A percentile compares a stretch with the other conserved stretches of the same genome.
phyloP scores from a whole-genome alignment of 2,329 filamentous ascomycete species.

The Hypoxylon sp. region DNA sequence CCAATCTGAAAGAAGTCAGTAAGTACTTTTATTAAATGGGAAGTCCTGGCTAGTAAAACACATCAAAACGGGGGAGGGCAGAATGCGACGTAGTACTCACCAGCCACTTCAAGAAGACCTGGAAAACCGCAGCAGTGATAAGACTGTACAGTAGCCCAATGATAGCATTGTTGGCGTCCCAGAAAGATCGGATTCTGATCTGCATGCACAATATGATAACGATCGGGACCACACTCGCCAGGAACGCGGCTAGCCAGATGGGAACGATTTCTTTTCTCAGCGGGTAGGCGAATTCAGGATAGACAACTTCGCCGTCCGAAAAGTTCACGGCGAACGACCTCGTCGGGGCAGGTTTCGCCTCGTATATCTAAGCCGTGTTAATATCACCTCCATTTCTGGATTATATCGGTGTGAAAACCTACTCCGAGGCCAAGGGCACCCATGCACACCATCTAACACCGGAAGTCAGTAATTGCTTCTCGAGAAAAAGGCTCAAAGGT shows the following conservation, averaged over 20 bases:
- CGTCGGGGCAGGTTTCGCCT: slow-evolving; percentile 72
- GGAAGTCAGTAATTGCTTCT: no score
- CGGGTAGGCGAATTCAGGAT: slow-evolving; percentile 78
- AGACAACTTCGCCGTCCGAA: slow-evolving; percentile 74
- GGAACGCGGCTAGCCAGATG: slow-evolving; percentile 76
- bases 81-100: no score
- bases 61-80: no score
- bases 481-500: no score
- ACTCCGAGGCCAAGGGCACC: slow-evolving; percentile 76
- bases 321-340: slow-evolving; percentile 79
- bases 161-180: slow-evolving; percentile 78
- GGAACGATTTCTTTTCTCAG: slow-evolving; percentile 77
- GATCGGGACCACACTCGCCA: slow-evolving; percentile 75
- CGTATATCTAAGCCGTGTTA: slow-evolving; percentile 64
- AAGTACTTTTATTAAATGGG: no score
- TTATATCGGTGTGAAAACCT: slow-evolving; percentile 48
- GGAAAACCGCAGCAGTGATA: slow-evolving; percentile 79
- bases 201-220: slow-evolving; percentile 74
- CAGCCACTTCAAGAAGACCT: slow-evolving; percentile 81
- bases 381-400: neutral
- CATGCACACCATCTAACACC: slow-evolving; percentile 73
- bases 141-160: slow-evolving; percentile 77
- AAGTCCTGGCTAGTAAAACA: no score
- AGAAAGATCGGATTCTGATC: slow-evolving; percentile 75
- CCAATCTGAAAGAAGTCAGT: no score